Conservation (phyloP, 257 asterid species). For the Salvia rosmarinus region DNA sequence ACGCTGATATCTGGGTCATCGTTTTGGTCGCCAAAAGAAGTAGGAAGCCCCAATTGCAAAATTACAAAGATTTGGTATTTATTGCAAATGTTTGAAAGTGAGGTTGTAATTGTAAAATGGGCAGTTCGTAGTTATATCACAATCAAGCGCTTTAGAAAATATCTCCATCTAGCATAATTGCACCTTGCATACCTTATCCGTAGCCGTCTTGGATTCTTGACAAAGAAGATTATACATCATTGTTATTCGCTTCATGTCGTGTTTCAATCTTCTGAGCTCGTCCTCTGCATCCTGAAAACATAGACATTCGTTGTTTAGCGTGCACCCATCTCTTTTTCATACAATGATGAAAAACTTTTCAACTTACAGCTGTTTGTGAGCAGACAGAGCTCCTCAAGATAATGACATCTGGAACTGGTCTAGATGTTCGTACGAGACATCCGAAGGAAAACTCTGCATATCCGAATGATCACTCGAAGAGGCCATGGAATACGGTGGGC, state of each 20-base stretch:
- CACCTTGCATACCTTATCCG: slow-evolving; percentile 44
- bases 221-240: slow-evolving; percentile 60
- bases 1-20: too few relatives aligned
- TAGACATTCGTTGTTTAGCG: slow-evolving; percentile 19
- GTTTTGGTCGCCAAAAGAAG: too few relatives aligned
- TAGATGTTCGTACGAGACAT: slow-evolving; percentile 44
- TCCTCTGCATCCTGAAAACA: slow-evolving; percentile 65
- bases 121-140: too few relatives aligned
- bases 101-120: too few relatives aligned
- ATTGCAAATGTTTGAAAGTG: too few relatives aligned
- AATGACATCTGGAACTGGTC: slow-evolving; percentile 38
- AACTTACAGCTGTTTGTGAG: slow-evolving; percentile 50
- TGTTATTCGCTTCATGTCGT: slow-evolving; percentile 65
- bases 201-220: slow-evolving; percentile 49
- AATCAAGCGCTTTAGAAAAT: neutral
- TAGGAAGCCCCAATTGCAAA: too few relatives aligned
- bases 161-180: neutral
- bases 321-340: neutral
- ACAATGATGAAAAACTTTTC: neutral
- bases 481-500: slow-evolving; percentile 22
- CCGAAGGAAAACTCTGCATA: slow-evolving; percentile 40
- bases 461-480: slow-evolving; percentile 44
- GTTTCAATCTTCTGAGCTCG: slow-evolving; percentile 65
- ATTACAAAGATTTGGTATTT: too few relatives aligned
- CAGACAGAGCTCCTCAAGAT: slow-evolving; percentile 38